Base-by-base conservation (phyloP, 1,284 basidiomycete species). In the Tilletia caries region DNA sequence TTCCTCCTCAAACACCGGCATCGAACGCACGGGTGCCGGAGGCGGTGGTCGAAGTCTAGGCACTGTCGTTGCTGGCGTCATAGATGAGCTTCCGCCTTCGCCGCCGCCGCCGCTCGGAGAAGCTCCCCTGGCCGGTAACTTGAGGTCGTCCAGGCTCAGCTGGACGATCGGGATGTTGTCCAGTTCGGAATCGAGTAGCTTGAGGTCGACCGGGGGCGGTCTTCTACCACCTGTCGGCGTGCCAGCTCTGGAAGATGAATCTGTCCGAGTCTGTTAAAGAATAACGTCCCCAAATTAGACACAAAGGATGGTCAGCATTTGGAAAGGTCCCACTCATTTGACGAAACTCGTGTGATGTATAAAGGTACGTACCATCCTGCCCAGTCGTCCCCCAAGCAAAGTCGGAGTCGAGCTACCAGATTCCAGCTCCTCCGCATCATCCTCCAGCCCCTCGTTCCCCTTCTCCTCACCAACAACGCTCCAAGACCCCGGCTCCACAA, bases 401-500 rank as follows among this genome's bases (percentile, higher is more conserved):
- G 20, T 23, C 23, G 48, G 48, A 6, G 48, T 50, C 48, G 48
- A 50, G 1, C 20, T 25, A 8, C 48, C 48, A 50, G 48, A 50
- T 18, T 50, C 48, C 13, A 67, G 3, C 32, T 27, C 32, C 15
- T 67, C 46, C 25, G 37, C 10, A 41, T 41, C 37, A 6, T 68
- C 65, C 3, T 58, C 64, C 2, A 70, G 50, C 2, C 64, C 66
- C 41, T 73, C 29, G 43, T 29, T 37, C 70, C 70, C 69, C 70
- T 67, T 43, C 12, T 46, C 58, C 1, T 62, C 65, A 18, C 65
- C 41, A 15, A 70, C n/a, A 12, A 46, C 13, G 1, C 44, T 5
- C 65, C 66, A 74, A 29, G 69, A 23, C n/a, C 66, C 44, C 23
- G 67, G 65, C 0, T 90, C 87, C 5, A 93, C 89, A 71, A 97